These are phyloP conservation scores for Acacia pycnantha DNA, from an alignment of 331 rosid species.

Conservation along the genomic window DNA sequence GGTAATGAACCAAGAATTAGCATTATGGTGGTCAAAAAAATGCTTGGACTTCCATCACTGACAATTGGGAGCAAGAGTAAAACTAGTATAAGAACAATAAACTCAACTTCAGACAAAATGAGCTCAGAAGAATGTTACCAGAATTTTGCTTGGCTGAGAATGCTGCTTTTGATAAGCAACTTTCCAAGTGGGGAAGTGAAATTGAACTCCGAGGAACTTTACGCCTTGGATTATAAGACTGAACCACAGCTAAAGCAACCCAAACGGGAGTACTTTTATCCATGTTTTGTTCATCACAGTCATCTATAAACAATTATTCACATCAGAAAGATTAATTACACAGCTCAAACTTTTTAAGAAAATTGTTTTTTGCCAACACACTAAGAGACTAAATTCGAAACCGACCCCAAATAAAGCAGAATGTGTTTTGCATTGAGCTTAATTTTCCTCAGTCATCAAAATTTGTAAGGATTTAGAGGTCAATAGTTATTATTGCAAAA, in stretches of 20 bases:
- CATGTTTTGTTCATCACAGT: conserved; percentile 30
- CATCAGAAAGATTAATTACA: not conserved
- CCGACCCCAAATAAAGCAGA: not conserved
- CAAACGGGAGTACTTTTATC: conserved; percentile 49
- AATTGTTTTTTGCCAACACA: not conserved
- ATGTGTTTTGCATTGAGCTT: not conserved
- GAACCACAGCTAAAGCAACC: conserved; percentile 92
- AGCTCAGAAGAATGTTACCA: conserved; percentile 47
- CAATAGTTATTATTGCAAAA: not conserved
- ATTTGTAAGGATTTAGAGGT: not conserved
- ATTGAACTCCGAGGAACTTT: conserved; percentile 74
- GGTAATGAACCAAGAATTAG: not conserved
- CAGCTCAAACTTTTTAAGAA: not conserved
- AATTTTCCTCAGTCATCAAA: not conserved
- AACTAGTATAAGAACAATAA: not conserved
- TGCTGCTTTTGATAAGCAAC: conserved; percentile 73
- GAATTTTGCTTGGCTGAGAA: conserved; percentile 65
- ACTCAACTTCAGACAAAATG: not conserved
- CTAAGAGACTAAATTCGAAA: not conserved
- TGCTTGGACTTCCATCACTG: not conserved
- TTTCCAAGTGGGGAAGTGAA: conserved; percentile 73
- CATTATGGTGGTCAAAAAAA: not conserved
- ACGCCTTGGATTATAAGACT: conserved; percentile 83
- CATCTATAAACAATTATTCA: conserved; percentile 43
- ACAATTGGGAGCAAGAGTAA: not conserved